Conservation (phyloP, 495 filamentous ascomycete genomes). For the Penicillium chermesinum region DNA sequence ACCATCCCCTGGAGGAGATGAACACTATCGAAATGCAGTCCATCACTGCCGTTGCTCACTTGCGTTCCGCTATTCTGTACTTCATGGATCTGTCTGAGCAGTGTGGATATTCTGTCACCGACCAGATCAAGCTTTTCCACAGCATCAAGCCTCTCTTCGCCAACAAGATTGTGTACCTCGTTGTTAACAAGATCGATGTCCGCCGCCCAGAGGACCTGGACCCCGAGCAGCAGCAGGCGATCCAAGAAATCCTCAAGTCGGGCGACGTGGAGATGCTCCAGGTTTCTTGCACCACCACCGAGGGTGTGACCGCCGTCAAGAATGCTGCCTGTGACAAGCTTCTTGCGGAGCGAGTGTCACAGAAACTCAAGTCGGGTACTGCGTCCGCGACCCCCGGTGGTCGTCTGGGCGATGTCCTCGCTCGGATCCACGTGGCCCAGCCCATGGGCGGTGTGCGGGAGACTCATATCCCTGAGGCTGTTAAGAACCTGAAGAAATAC, state of each 20-base stretch:
- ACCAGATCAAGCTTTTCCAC: slow-evolving; percentile 89
- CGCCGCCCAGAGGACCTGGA: slow-evolving; percentile 84
- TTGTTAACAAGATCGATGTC: slow-evolving; percentile 98
- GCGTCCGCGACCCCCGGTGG: slow-evolving; percentile 67
- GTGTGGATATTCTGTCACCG: slow-evolving; percentile 89
- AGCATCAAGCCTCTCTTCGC: slow-evolving; percentile 94
- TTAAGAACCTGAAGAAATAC: slow-evolving; percentile 76
- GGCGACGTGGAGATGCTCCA: slow-evolving; percentile 87
- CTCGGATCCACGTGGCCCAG: slow-evolving; percentile 91
- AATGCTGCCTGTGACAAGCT: slow-evolving; percentile 91
- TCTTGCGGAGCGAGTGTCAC: slow-evolving; percentile 83
- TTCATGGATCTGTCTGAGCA: slow-evolving; percentile 99
- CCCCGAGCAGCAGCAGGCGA: slow-evolving; percentile 65
- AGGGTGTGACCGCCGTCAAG: slow-evolving; percentile 90
- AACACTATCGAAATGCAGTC: slow-evolving; percentile 99
- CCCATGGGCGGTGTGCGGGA: slow-evolving; percentile 79
- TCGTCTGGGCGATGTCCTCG: slow-evolving; percentile 79
- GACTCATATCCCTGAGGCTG: slow-evolving; percentile 82
- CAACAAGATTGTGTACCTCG: slow-evolving; percentile 93
- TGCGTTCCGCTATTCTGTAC: slow-evolving; percentile 89
- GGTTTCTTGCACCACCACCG: slow-evolving; percentile 88
- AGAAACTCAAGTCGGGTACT: slow-evolving; percentile 88
- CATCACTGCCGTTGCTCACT: slow-evolving; percentile 94
- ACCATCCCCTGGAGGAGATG: slow-evolving; percentile 98
- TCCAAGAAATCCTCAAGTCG: slow-evolving; percentile 74